These are phyloP conservation scores for Kwoniella shivajii DNA, from an alignment of 1,284 basidiomycete genomes.

Conservation along the genomic window DNA sequence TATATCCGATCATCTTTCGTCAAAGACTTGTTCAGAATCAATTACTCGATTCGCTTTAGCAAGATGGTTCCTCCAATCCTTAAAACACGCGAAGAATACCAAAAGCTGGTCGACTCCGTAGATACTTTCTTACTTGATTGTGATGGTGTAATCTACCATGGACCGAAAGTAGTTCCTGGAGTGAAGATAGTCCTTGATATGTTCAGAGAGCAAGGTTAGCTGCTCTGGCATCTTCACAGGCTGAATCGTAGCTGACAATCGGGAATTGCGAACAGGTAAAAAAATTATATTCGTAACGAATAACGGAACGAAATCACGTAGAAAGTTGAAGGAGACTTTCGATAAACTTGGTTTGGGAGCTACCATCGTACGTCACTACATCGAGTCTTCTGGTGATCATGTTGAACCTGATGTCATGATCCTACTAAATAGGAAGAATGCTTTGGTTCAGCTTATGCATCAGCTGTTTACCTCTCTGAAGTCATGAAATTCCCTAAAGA, in stretches of 20 bases:
- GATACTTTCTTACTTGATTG: constrained; percentile 97
- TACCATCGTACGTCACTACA: constrained; percentile 14
- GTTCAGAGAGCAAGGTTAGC: constrained; percentile 57
- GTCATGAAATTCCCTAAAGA: constrained; percentile 85
- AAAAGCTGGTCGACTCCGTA: constrained; percentile 65
- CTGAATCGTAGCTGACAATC: background rate
- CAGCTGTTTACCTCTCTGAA: constrained; percentile 88
- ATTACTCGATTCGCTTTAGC: background rate
- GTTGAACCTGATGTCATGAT: background rate
- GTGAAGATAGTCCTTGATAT: constrained; percentile 70
- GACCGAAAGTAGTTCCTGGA: constrained; percentile 77
- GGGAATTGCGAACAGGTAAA: constrained; percentile 63
- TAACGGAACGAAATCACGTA: constrained; percentile 93
- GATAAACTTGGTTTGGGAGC: constrained; percentile 69
- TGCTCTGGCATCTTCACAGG: background rate
- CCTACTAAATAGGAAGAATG: constrained; percentile 73
- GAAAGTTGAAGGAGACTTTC: constrained; percentile 86
- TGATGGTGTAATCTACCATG: constrained; percentile 92
- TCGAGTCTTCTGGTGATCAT: background rate
- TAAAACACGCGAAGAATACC: constrained; percentile 40
- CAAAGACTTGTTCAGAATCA: background rate
- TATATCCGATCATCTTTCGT: background rate
- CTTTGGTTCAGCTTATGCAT: constrained; percentile 91
- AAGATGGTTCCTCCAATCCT: constrained; percentile 41
- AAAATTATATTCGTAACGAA: constrained; percentile 93